phyloP scores from a whole-genome alignment of 129 eudicot genomes.

The Rutidosis leptorrhynchoides region DNA sequence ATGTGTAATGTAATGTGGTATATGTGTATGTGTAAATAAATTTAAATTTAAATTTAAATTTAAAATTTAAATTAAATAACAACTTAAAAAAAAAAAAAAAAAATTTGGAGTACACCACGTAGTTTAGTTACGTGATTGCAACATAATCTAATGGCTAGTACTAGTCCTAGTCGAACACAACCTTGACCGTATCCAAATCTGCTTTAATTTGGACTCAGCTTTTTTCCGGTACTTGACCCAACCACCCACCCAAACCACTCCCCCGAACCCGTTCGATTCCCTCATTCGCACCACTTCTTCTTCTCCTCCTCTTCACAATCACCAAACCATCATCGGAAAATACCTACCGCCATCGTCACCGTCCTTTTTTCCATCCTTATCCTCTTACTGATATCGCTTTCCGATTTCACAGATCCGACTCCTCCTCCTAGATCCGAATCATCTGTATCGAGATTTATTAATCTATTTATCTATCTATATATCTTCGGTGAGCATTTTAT shows the following conservation, averaged over 20 bases:
- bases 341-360: neutral
- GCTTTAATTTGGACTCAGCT: neutral
- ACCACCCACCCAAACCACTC: neutral
- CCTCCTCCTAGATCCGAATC: neutral
- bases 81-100: no score
- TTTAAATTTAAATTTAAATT: no score
- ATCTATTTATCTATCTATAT: neutral
- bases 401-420: neutral
- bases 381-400: no score
- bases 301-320: neutral
- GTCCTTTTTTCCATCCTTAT: no score
- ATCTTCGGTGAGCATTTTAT: slow-evolving; percentile 5
- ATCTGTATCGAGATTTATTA: neutral
- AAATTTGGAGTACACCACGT: no score
- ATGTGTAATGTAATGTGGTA: no score
- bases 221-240: neutral
- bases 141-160: no score
- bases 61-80: no score
- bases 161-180: no score
- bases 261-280: slow-evolving; percentile 6
- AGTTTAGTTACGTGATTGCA: no score
- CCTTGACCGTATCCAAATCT: no score
- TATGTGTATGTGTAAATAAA: no score
- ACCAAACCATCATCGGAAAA: neutral
- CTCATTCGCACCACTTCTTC: neutral